phyloP scores from a whole-genome alignment of 495 filamentous ascomycete species.

The Penicillium odoratum region DNA sequence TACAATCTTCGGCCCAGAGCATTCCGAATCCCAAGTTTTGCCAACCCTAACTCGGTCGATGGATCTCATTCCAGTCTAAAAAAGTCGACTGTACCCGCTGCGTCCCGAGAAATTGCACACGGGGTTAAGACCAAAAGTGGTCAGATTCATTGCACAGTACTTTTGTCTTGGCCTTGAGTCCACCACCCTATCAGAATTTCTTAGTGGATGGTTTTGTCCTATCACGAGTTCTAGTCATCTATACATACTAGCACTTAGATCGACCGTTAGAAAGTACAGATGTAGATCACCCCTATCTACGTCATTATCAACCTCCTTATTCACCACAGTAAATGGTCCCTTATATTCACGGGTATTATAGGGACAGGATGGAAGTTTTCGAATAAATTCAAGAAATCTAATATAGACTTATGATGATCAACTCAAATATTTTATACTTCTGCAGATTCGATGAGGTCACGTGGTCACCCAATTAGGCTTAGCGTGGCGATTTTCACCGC shows the following conservation, averaged over 20 bases:
- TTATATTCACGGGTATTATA: too few species aligned
- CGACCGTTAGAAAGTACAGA: neutral
- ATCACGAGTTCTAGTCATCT: neutral
- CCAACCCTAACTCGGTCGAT: slow-evolving; percentile 20
- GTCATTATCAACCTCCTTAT: neutral
- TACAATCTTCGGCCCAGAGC: slow-evolving; percentile 1
- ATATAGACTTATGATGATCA: neutral
- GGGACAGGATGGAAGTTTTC: neutral
- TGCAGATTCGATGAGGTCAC: neutral
- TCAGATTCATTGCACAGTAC: neutral
- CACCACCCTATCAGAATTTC: neutral
- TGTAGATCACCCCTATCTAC: neutral
- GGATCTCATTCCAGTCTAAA: slow-evolving; percentile 26
- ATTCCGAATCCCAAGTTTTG: slow-evolving; percentile 7
- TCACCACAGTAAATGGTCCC: neutral
- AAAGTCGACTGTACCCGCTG: slow-evolving; percentile 15
- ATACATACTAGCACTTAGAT: neutral
- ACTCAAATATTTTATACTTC: neutral
- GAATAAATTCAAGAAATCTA: too few species aligned
- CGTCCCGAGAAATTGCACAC: slow-evolving; percentile 28
- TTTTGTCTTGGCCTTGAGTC: neutral
- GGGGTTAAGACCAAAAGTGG: neutral
- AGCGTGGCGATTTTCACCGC: slow-evolving; percentile 4
- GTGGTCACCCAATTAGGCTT: neutral
- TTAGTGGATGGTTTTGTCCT: neutral